These are phyloP conservation scores for Metarhizium guizhouense DNA, from an alignment of 2,329 filamentous ascomycete species.

Conservation along the genomic window DNA sequence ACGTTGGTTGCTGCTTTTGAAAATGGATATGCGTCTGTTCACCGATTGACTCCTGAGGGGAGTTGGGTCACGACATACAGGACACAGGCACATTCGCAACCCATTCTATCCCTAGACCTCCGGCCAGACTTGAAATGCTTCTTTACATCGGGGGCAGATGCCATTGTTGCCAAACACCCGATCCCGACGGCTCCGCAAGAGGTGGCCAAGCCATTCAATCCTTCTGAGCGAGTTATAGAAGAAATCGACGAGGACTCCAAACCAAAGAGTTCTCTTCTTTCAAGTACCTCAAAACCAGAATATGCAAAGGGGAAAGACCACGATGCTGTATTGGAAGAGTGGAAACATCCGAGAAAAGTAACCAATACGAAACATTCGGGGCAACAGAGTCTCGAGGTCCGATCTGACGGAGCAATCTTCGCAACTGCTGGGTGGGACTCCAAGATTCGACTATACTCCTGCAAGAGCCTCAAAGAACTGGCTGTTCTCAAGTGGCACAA, in stretches of 20 bases:
- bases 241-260: slow-evolving; percentile 9
- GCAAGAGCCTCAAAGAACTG: slow-evolving; percentile 73
- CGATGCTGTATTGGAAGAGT: slow-evolving; percentile 17
- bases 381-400: slow-evolving; percentile 70
- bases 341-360: slow-evolving; percentile 45
- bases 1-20: slow-evolving; percentile 75
- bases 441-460: slow-evolving; percentile 70
- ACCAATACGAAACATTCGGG: slow-evolving; percentile 81
- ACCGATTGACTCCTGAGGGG: slow-evolving; percentile 36
- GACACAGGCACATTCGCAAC: slow-evolving; percentile 64
- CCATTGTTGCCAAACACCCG: slow-evolving; percentile 67
- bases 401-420: slow-evolving; percentile 74
- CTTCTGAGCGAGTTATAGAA: slow-evolving; percentile 4
- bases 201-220: slow-evolving; percentile 6
- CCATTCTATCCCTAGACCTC: slow-evolving; percentile 66
- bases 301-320: not conserved
- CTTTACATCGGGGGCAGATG: slow-evolving; percentile 75
- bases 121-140: slow-evolving; percentile 47
- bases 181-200: slow-evolving; percentile 34
- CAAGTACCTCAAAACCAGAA: slow-evolving; percentile 11
- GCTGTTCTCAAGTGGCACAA: slow-evolving; percentile 94
- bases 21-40: slow-evolving; percentile 65
- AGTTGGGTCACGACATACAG: slow-evolving; percentile 50
- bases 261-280: slow-evolving; percentile 15
- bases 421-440: slow-evolving; percentile 92